phyloP scores from a whole-genome alignment of 2,329 filamentous ascomycete species.

The Microascus cirrosus region DNA sequence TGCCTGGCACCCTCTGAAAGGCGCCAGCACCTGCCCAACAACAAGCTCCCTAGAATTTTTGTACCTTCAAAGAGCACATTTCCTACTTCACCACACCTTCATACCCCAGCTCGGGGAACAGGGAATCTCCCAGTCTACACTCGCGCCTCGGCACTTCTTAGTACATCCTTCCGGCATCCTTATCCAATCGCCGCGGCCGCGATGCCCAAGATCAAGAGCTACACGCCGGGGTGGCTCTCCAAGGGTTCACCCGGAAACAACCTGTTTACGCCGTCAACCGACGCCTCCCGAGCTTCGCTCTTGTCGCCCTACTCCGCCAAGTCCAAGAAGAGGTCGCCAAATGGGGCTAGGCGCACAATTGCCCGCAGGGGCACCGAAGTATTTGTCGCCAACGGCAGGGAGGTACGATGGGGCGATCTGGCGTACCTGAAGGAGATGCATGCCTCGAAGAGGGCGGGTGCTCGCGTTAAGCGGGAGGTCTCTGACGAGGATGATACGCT shows the following conservation, averaged over 20 bases:
- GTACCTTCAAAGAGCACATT: background rate
- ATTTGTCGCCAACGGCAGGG: constrained; percentile 78
- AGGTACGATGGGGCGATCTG: constrained; percentile 86
- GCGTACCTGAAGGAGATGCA: constrained; percentile 59
- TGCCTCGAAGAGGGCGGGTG: constrained; percentile 10
- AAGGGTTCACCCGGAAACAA: constrained; percentile 65
- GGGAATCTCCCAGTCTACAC: background rate
- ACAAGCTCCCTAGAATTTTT: background rate
- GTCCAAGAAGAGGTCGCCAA: constrained; percentile 23
- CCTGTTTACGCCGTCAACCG: constrained; percentile 52
- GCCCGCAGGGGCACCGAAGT: constrained; percentile 76
- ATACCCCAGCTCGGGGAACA: background rate
- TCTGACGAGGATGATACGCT: constrained; percentile 21
- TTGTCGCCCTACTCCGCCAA: constrained; percentile 27
- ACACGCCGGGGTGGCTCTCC: constrained; percentile 80
- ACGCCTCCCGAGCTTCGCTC: constrained; percentile 23
- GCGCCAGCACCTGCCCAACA: background rate
- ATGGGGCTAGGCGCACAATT: constrained; percentile 54
- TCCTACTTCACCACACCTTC: background rate
- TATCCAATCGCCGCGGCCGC: constrained; percentile 9
- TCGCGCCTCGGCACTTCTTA: background rate
- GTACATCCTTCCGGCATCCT: background rate
- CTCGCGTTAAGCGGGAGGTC: constrained; percentile 26
- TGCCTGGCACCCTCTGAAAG: too few relatives aligned
- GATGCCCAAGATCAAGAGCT: constrained; percentile 81